Conservation (phyloP, 164 flowering plant species). For the Macadamia tetraphylla region DNA sequence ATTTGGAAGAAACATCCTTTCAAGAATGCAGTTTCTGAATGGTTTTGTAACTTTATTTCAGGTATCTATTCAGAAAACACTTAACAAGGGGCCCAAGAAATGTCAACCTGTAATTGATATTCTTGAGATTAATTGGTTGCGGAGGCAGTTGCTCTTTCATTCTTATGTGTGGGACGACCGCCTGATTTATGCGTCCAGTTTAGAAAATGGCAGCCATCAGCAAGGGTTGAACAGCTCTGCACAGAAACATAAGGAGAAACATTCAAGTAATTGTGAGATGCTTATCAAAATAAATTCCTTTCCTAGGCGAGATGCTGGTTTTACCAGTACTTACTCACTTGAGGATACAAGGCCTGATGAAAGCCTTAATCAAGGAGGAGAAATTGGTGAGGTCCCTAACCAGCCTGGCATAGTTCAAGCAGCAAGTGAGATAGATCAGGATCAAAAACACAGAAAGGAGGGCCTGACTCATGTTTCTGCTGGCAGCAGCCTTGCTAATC, state of each 20-base stretch:
- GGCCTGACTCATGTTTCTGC: slow-evolving; percentile 14
- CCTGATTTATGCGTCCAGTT: slow-evolving; percentile 52
- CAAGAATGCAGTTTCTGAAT: background rate
- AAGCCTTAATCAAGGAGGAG: slow-evolving; percentile 20
- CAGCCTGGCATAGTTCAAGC: slow-evolving; percentile 18
- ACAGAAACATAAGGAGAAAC: slow-evolving; percentile 34
- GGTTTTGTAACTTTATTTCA: slow-evolving; percentile 16
- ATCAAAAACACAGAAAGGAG: slow-evolving; percentile 19
- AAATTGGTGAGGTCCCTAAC: slow-evolving; percentile 9
- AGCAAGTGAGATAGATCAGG: slow-evolving; percentile 18
- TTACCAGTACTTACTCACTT: slow-evolving; percentile 22
- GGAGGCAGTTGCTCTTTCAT: slow-evolving; percentile 75
- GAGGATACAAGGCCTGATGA: slow-evolving; percentile 26
- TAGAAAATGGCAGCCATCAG: slow-evolving; percentile 17
- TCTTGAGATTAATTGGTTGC: slow-evolving; percentile 75
- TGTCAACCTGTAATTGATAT: slow-evolving; percentile 71
- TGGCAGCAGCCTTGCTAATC: slow-evolving; percentile 20
- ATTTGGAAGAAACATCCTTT: background rate
- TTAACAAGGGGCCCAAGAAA: slow-evolving; percentile 41
- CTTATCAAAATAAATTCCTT: slow-evolving; percentile 19
- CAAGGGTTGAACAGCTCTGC: slow-evolving; percentile 17
- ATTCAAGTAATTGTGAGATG: slow-evolving; percentile 25
- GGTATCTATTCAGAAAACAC: slow-evolving; percentile 57
- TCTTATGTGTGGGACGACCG: slow-evolving; percentile 89
- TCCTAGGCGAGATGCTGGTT: slow-evolving; percentile 16